A percentile compares a stretch with the other conserved stretches of the same genome.
These are phyloP conservation scores for Mucor plumbeus DNA, from an alignment of 371 early-diverging fungal genomes.

Conservation along the genomic window DNA sequence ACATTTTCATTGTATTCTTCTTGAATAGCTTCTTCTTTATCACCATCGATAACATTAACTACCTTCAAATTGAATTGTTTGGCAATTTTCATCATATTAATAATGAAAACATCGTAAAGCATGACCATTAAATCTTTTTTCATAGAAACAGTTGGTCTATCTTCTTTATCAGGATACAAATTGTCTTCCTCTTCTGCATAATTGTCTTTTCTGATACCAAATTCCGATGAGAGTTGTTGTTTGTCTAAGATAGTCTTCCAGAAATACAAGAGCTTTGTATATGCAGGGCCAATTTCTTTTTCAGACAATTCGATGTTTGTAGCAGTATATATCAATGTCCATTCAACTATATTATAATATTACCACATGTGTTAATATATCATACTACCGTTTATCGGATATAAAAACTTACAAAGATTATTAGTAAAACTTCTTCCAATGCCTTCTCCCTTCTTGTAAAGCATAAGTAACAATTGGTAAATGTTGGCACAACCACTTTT, in stretches of 20 bases:
- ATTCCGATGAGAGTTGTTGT: neutral
- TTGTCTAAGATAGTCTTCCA: conserved; percentile 40
- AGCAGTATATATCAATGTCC: conserved; percentile 63
- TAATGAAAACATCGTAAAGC: conserved; percentile 43
- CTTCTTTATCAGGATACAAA: conserved; percentile 9
- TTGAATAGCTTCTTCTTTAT: neutral
- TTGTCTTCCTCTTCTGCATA: conserved; percentile 2
- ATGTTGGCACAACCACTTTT: conserved; percentile 53
- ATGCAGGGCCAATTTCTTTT: conserved; percentile 26
- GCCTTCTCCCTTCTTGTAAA: conserved; percentile 59
- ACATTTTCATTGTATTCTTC: conserved; percentile 16
- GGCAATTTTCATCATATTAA: conserved; percentile 29
- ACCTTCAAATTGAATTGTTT: conserved; percentile 43
- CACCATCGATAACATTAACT: neutral
- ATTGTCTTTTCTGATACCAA: neutral
- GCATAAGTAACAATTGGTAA: conserved; percentile 52
- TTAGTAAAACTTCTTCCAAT: conserved; percentile 48
- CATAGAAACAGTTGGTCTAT: neutral
- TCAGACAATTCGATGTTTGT: conserved; percentile 18
- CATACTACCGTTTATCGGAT: neutral
- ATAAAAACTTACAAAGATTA: conserved; percentile 49
- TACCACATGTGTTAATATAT: neutral
- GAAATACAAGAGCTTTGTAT: conserved; percentile 40
- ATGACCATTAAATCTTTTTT: conserved; percentile 6
- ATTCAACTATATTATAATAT: conserved; percentile 52